phyloP scores from a whole-genome alignment of 164 flowering plant genomes.

The Liriodendron chinense region DNA sequence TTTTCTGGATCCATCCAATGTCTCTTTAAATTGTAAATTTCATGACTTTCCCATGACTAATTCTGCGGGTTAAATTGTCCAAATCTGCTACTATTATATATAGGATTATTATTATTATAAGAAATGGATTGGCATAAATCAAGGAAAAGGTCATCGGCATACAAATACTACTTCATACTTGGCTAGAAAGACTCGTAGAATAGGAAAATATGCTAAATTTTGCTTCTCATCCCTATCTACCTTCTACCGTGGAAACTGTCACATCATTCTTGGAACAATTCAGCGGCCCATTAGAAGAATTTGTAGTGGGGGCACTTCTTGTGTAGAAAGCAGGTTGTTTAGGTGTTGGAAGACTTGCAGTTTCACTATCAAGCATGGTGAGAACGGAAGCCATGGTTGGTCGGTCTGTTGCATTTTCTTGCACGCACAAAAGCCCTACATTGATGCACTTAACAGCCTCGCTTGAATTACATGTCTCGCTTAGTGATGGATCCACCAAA shows the following conservation, averaged over 20 bases:
- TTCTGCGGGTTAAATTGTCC: too few relatives aligned
- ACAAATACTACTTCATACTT: too few relatives aligned
- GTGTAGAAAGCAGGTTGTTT: conserved; percentile 25
- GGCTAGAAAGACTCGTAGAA: too few relatives aligned
- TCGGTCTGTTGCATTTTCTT: conserved; percentile 10
- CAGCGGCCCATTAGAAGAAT: background rate
- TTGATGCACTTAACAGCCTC: conserved; percentile 5
- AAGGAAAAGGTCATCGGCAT: too few relatives aligned
- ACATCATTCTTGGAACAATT: conserved; percentile 1
- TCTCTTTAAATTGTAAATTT: too few relatives aligned
- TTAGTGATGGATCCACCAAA: background rate
- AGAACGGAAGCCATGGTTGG: conserved; percentile 2
- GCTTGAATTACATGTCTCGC: background rate
- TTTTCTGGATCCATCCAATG: too few relatives aligned
- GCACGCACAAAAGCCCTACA: conserved; percentile 8
- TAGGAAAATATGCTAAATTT: too few relatives aligned
- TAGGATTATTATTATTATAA: too few relatives aligned
- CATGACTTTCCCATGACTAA: too few relatives aligned
- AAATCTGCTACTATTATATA: too few relatives aligned
- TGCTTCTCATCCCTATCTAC: background rate
- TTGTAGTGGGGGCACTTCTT: background rate
- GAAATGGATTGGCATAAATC: too few relatives aligned
- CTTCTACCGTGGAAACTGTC: background rate
- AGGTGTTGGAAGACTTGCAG: conserved; percentile 24
- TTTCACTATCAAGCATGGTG: conserved; percentile 19